Conservation (phyloP, 192 early-diverging fungal genomes). For the Coemansia sp. region DNA sequence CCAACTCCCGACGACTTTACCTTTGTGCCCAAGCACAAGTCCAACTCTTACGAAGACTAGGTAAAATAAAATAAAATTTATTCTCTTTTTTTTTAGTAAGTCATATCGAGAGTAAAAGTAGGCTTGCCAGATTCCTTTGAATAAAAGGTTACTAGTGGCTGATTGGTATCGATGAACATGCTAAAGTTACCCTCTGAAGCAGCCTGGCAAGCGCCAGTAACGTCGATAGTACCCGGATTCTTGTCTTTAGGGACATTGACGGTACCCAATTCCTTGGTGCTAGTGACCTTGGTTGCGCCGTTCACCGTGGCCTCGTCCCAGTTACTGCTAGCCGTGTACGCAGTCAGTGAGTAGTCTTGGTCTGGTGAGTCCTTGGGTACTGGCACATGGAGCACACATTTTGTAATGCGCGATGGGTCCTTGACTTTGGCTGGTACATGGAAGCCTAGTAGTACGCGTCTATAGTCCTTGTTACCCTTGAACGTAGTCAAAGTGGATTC, state of each 20-base stretch:
- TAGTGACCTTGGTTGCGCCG: conserved; percentile 12
- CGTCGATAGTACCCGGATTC: conserved; percentile 22
- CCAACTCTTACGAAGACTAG: conserved; percentile 73
- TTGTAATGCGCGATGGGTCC: conserved; percentile 17
- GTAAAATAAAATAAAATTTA: background rate
- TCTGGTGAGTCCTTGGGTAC: conserved; percentile 12
- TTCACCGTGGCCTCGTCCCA: conserved; percentile 42
- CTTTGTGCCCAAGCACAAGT: conserved; percentile 95
- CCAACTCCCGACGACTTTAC: conserved; percentile 83
- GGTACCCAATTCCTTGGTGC: background rate
- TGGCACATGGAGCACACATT: conserved; percentile 37
- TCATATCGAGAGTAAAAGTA: conserved; percentile 27
- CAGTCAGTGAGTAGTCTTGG: conserved; percentile 28
- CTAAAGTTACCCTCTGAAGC: conserved; percentile 33
- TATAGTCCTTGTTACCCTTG: conserved; percentile 16
- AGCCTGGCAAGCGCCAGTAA: conserved; percentile 29
- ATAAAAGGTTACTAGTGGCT: conserved; percentile 23
- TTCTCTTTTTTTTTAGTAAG: conserved; percentile 10
- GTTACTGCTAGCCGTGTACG: conserved; percentile 27
- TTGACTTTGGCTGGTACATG: conserved; percentile 18
- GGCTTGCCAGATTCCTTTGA: conserved; percentile 24
- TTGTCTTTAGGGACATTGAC: conserved; percentile 3
- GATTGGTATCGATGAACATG: conserved; percentile 36
- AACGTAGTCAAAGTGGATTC: conserved; percentile 19
- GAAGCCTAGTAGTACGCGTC: conserved; percentile 45